Percentiles rank a stretch among this genome's conserved stretches.
Conservation (phyloP, 352 stramenopile species). For the Phytophthora tubulina region DNA sequence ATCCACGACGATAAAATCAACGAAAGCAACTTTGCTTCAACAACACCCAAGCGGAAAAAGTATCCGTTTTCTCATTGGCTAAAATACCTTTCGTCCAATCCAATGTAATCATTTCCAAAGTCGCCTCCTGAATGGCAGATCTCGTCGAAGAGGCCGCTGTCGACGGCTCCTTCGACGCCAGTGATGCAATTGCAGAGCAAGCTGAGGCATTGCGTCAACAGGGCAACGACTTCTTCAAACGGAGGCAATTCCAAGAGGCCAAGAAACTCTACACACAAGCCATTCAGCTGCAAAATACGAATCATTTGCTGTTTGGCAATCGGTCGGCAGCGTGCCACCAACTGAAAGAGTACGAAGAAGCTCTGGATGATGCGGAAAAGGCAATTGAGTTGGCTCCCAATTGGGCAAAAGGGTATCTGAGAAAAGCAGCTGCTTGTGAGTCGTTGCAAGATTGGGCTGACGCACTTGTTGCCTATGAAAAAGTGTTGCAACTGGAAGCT, state of each 20-base stretch:
- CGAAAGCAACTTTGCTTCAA: conserved; percentile 13
- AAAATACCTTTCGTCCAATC: conserved; percentile 11
- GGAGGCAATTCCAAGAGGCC: conserved; percentile 57
- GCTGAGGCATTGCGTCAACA: conserved; percentile 59
- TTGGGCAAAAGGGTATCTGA: conserved; percentile 95
- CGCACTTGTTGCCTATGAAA: conserved; percentile 82
- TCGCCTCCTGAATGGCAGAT: conserved; percentile 29
- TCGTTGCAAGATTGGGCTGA: conserved; percentile 61
- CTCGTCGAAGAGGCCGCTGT: conserved; percentile 36
- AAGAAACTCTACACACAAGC: conserved; percentile 66
- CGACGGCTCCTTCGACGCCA: conserved; percentile 55
- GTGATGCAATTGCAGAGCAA: conserved; percentile 4
- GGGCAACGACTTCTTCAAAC: conserved; percentile 79
- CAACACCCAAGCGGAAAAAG: not conserved
- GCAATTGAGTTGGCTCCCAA: conserved; percentile 82
- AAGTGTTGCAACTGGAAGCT: conserved; percentile 74
- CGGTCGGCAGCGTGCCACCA: conserved; percentile 85
- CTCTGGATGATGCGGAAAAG: conserved; percentile 85
- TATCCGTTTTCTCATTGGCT: conserved; percentile 11
- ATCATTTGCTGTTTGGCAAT: conserved; percentile 88
- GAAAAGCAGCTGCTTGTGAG: conserved; percentile 88
- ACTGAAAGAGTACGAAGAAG: conserved; percentile 72
- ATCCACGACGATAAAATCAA: conserved; percentile 10
- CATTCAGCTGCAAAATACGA: conserved; percentile 52
- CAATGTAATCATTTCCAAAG: conserved; percentile 3